Conservation (phyloP, 805 yeast species). For the Blastobotrys attinorum region DNA sequence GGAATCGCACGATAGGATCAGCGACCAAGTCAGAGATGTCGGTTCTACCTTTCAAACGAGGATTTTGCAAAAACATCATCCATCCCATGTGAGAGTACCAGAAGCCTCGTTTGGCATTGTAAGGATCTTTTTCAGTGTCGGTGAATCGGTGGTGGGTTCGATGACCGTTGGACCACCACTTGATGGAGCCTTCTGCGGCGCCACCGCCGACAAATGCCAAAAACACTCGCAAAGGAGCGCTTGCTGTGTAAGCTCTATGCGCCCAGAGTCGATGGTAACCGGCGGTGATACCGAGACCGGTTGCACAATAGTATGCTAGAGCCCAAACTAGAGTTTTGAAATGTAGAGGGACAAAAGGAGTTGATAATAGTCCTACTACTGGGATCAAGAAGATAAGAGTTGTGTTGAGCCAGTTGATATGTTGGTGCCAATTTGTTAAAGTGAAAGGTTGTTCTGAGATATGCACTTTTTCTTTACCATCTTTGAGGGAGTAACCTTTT, state of each 20-base stretch:
- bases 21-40: slow-evolving; percentile 59
- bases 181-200: slow-evolving; percentile 66
- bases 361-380: slow-evolving; percentile 35
- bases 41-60: slow-evolving; percentile 55
- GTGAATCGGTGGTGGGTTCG: slow-evolving; percentile 86
- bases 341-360: slow-evolving; percentile 39
- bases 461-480: slow-evolving; percentile 32
- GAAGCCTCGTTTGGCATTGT: slow-evolving; percentile 72
- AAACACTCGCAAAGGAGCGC: slow-evolving; percentile 36
- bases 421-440: slow-evolving; percentile 59
- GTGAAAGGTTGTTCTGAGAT: slow-evolving; percentile 73
- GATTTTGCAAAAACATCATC: slow-evolving; percentile 63
- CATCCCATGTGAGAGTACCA: slow-evolving; percentile 84
- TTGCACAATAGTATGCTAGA: slow-evolving; percentile 45
- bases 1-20: slow-evolving; percentile 52
- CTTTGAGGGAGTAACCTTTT: slow-evolving; percentile 2
- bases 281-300: slow-evolving; percentile 70
- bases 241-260: slow-evolving; percentile 48
- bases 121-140: slow-evolving; percentile 86
- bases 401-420: slow-evolving; percentile 69
- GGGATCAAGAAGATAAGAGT: slow-evolving; percentile 53
- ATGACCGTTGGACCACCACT: slow-evolving; percentile 78
- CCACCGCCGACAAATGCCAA: slow-evolving; percentile 61
- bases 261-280: slow-evolving; percentile 79
- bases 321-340: slow-evolving; percentile 47